Evolutionary conservation across 805 yeast genomes (phyloP), one percentile per base, ranked within the genome.

Genomic region (Saturnispora halmiae): DNA sequence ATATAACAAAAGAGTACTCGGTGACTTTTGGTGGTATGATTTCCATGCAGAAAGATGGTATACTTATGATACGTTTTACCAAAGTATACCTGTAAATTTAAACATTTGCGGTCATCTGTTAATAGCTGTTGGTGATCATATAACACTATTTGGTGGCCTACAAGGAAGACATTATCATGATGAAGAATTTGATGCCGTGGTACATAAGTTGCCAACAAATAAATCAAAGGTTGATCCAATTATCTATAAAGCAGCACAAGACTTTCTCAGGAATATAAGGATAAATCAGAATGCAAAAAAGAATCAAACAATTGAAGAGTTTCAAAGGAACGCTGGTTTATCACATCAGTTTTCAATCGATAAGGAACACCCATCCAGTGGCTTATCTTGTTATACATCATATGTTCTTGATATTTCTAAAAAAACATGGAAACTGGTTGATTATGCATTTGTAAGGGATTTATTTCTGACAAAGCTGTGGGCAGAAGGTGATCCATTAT

Each of bases 1-100:
- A 34, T 44, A 46, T 30, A 49, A 41, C 28, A 41, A 40, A 8
- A 53, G 60, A 14, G 63, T 72, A 9, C 51, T 59, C 20, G 72
- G 73, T 21, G 78, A 73, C 53, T 49, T 65, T 49, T 73, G 78
- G 78, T 61, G 65, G 58, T 73, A 69, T 46, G 68, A 70, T 46
- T 48, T 73, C 20, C 63, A 61, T 22, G 47, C 59, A 1, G 73
- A 68, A 42, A 51, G 52, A 2, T 73, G 79, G 79, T 31, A 36
- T 13, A 37, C 46, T 14, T 26, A 57, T 1, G 42, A 46, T 1
- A 49, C 63, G 0, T 54, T 30, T 38, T 33, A 40, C 18, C 15
- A 29, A 22, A 30, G 18, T 14, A 7, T 31, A 9, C 33, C 34
- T 14, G 7, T 37, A 13, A 21, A 34, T 15, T 20, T 42, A 7